Evolutionary conservation across 805 yeast species (phyloP).

Genomic region (Jamesozyma hellenica): DNA sequence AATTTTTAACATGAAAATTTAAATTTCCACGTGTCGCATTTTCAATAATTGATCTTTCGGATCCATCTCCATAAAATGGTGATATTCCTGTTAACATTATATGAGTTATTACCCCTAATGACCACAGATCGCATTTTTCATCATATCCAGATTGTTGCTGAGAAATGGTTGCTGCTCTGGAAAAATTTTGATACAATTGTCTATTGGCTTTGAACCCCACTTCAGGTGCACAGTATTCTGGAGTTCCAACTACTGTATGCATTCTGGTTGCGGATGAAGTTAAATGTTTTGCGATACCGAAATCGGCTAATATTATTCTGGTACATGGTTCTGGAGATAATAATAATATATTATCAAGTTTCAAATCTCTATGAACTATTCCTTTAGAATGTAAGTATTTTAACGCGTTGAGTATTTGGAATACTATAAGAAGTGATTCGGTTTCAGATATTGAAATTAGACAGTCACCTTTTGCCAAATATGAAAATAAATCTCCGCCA

Average conservation of each 20-base stretch:
- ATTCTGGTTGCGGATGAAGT: slow-evolving; percentile 28
- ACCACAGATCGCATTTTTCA: slow-evolving; percentile 58
- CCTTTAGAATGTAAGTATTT: slow-evolving; percentile 43
- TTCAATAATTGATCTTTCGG: slow-evolving; percentile 32
- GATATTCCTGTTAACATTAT: slow-evolving; percentile 54
- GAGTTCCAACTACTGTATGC: slow-evolving; percentile 50
- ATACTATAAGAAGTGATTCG: slow-evolving; percentile 43
- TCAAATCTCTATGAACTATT: slow-evolving; percentile 58
- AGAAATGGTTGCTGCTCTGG: slow-evolving; percentile 20
- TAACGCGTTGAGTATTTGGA: slow-evolving; percentile 48
- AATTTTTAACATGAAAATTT: slow-evolving; percentile 32
- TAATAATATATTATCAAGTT: slow-evolving; percentile 53
- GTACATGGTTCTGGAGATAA: slow-evolving; percentile 44
- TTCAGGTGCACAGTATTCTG: slow-evolving; percentile 68
- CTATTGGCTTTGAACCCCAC: slow-evolving; percentile 38
- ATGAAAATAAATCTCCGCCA: slow-evolving; percentile 54
- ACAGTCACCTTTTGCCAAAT: slow-evolving; percentile 35
- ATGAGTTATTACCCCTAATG: slow-evolving; percentile 51
- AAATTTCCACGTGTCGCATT: slow-evolving; percentile 36
- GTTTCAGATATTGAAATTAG: slow-evolving; percentile 40
- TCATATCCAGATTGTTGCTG: slow-evolving; percentile 36
- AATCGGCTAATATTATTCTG: slow-evolving; percentile 53
- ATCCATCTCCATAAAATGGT: slow-evolving; percentile 46
- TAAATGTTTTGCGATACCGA: slow-evolving; percentile 44
- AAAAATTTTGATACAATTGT: slow-evolving; percentile 19